Conservation (phyloP, 2,329 filamentous ascomycete genomes). For the Thermothelomyces thermophilus region DNA sequence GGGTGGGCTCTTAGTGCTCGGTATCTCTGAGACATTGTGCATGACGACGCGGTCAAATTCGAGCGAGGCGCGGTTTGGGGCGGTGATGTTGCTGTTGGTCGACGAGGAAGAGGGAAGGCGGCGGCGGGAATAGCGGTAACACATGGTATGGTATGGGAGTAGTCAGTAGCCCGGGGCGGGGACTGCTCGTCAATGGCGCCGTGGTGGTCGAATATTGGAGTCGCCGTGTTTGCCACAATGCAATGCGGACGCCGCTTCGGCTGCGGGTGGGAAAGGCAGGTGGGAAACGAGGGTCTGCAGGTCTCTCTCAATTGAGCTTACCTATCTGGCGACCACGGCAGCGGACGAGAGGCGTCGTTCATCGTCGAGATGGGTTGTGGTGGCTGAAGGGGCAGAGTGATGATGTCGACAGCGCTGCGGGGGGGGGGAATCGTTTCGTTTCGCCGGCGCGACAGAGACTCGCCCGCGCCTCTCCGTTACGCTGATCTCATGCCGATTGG, state of each 20-base stretch:
- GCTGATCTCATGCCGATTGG: background rate
- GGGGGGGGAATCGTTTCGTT: background rate
- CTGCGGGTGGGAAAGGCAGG: background rate
- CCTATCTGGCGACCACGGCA: conserved; percentile 19
- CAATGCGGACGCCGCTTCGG: background rate
- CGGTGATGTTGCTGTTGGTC: too few species aligned
- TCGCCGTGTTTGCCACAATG: background rate
- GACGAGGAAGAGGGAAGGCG: too few species aligned
- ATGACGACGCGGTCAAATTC: background rate
- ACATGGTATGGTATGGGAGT: too few species aligned
- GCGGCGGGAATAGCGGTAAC: too few species aligned
- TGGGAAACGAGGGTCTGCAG: background rate
- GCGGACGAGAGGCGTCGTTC: conserved; percentile 12
- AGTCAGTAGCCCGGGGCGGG: background rate
- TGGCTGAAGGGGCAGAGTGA: background rate
- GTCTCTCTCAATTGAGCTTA: conserved; percentile 6
- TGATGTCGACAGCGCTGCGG: background rate
- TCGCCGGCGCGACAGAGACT: conserved; percentile 6
- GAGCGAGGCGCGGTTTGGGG: background rate
- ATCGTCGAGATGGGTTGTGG: conserved; percentile 10
- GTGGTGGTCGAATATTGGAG: background rate
- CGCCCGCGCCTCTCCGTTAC: background rate
- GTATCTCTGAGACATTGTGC: background rate
- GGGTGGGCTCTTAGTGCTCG: background rate
- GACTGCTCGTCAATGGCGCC: background rate